These are phyloP conservation scores for Xylaria multiplex DNA, from an alignment of 2,329 filamentous ascomycete genomes.

Conservation along the genomic window DNA sequence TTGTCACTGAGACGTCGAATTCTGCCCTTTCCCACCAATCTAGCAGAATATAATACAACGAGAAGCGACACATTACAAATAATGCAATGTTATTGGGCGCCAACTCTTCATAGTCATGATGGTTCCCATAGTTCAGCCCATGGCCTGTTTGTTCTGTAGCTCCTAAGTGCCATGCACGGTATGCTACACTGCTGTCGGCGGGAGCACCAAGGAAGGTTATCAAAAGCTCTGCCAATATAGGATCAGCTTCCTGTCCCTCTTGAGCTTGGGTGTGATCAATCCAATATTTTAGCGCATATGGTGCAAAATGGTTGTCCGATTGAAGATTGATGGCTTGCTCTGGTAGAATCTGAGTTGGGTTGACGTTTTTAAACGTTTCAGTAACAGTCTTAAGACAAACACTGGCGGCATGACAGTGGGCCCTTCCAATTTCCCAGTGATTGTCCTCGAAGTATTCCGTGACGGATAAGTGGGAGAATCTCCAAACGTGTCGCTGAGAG, in stretches of 20 bases:
- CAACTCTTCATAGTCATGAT: no score
- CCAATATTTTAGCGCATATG: slow-evolving; percentile 8
- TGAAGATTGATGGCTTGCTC: not conserved
- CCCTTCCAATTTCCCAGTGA: slow-evolving; percentile 6
- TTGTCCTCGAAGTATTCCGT: slow-evolving; percentile 24
- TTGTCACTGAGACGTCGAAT: not conserved
- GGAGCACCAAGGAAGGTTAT: slow-evolving; percentile 28
- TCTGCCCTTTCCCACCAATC: slow-evolving; percentile 18
- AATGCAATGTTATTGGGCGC: not conserved
- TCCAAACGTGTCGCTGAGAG: slow-evolving; percentile 11
- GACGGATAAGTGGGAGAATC: slow-evolving; percentile 28
- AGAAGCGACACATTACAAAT: slow-evolving; percentile 16
- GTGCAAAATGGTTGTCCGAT: not conserved
- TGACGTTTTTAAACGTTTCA: not conserved
- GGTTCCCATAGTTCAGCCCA: no score
- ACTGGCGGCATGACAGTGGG: slow-evolving; percentile 2
- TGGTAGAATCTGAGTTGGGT: not conserved
- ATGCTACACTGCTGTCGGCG: not conserved
- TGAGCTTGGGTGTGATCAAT: slow-evolving; percentile 2
- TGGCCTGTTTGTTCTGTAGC: no score
- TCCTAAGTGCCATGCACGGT: slow-evolving; percentile 16
- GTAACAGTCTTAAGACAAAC: slow-evolving; percentile 21
- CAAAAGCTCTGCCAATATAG: slow-evolving; percentile 6
- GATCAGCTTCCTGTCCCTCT: not conserved
- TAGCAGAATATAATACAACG: slow-evolving; percentile 13